These are phyloP conservation scores for Erysimum cheiri DNA, from an alignment of 441 rosid species.

Conservation along the genomic window DNA sequence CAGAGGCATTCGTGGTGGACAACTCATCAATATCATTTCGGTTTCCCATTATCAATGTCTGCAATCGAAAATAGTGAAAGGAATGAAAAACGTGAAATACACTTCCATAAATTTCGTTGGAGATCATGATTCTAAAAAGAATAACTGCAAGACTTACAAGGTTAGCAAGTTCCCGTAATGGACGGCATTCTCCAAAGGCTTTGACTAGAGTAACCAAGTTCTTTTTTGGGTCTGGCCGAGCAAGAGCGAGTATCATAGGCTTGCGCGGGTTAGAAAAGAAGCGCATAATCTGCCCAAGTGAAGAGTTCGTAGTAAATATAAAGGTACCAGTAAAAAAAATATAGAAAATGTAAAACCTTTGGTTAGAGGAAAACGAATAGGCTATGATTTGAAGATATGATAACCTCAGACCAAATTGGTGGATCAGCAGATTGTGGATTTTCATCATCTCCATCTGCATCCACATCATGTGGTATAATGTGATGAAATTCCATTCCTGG, in stretches of 20 bases:
- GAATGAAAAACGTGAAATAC: not conserved
- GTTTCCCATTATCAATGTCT: slow-evolving; percentile 97
- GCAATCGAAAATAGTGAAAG: slow-evolving; percentile 37
- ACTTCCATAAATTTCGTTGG: not conserved
- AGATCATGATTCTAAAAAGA: not conserved
- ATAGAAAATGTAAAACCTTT: slow-evolving; percentile 15
- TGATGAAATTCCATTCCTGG: slow-evolving; percentile 99
- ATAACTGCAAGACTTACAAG: slow-evolving; percentile 56
- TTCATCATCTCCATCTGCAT: slow-evolving; percentile 79
- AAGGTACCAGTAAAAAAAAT: slow-evolving; percentile 6
- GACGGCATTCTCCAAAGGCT: slow-evolving; percentile 99
- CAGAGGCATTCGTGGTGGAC: slow-evolving; percentile 76
- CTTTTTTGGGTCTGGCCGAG: slow-evolving; percentile 98
- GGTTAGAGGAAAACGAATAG: not conserved
- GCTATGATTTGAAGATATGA: slow-evolving; percentile 20
- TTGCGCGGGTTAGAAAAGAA: slow-evolving; percentile 91
- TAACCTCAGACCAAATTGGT: slow-evolving; percentile 90
- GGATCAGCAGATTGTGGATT: slow-evolving; percentile 78
- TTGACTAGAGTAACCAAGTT: slow-evolving; percentile 90
- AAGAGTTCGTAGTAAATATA: slow-evolving; percentile 30
- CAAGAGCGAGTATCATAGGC: slow-evolving; percentile 98
- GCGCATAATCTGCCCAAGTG: slow-evolving; percentile 79
- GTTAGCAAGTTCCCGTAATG: slow-evolving; percentile 85
- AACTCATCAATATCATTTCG: slow-evolving; percentile 91
- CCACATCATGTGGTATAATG: slow-evolving; percentile 81